Percentiles rank a stretch among this genome's conserved stretches.
phyloP scores from a whole-genome alignment of 768 basidiomycete species.

The Mycena maculata region DNA sequence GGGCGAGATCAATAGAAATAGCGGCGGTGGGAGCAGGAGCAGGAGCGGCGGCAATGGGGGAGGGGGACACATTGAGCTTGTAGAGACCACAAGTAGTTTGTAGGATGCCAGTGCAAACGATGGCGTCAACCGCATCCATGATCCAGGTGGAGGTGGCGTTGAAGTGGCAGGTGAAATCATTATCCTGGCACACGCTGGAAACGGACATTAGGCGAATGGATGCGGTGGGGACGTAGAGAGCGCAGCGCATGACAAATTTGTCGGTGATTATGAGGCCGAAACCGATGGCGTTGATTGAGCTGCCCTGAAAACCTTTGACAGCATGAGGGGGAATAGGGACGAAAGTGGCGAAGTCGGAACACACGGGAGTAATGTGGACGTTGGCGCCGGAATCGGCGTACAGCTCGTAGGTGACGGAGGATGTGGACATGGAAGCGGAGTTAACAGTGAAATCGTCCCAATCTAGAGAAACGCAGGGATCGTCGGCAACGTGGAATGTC shows the following conservation, averaged over 20 bases:
- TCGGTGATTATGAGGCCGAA: conserved; percentile 5
- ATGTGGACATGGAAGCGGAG: no score
- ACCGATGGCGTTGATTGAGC: conserved; percentile 1
- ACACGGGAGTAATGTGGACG: background rate
- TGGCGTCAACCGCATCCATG: no score
- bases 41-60: background rate
- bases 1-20: background rate
- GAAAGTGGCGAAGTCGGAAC: conserved; percentile 1
- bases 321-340: background rate
- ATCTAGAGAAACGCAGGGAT: no score
- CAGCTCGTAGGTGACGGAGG: no score
- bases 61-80: background rate
- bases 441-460: no score
- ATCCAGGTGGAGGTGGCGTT: background rate
- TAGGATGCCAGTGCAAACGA: background rate
- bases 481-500: no score
- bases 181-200: background rate
- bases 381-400: no score
- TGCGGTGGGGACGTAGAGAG: conserved; percentile 7
- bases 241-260: background rate
- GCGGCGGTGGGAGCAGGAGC: no score
- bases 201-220: conserved; percentile 20
- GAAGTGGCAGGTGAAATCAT: background rate
- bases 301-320: conserved; percentile 13
- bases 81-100: background rate